Conservation (phyloP, 768 basidiomycete species). For the Lactarius psammicola region DNA sequence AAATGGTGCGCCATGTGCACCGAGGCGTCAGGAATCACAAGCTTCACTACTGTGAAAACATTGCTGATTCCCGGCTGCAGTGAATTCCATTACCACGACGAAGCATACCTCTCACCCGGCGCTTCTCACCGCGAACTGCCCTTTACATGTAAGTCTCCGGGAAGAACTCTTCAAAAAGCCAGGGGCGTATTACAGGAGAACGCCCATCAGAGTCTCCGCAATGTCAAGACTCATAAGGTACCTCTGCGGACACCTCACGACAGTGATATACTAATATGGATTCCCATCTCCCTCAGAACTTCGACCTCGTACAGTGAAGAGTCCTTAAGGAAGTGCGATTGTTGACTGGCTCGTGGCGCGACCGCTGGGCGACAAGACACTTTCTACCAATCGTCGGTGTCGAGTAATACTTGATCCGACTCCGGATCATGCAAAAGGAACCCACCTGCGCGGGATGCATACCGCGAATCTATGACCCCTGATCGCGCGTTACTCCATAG, state of each 20-base stretch:
- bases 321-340: conserved; percentile 10
- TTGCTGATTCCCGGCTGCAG: no score
- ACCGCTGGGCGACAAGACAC: conserved; percentile 73
- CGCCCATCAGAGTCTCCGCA: conserved; percentile 40
- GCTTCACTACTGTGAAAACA: no score
- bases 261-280: conserved; percentile 33
- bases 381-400: conserved; percentile 62
- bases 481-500: conserved; percentile 56
- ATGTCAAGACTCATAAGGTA: conserved; percentile 43
- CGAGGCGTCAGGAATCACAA: no score
- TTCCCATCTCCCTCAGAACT: conserved; percentile 4
- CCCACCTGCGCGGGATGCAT: conserved; percentile 36
- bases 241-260: conserved; percentile 38
- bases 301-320: conserved; percentile 20
- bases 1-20: no score
- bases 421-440: conserved; percentile 36
- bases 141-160: conserved; percentile 52
- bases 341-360: conserved; percentile 37
- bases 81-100: neutral
- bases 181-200: conserved; percentile 50
- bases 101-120: conserved; percentile 29
- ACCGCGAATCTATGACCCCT: conserved; percentile 36
- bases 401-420: conserved; percentile 31
- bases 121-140: conserved; percentile 34
- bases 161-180: conserved; percentile 42